Evolutionary conservation across 2,329 filamentous ascomycete genomes (phyloP), one percentile per base, ranked within the genome.

Genomic region (Talaromyces sp.): DNA sequence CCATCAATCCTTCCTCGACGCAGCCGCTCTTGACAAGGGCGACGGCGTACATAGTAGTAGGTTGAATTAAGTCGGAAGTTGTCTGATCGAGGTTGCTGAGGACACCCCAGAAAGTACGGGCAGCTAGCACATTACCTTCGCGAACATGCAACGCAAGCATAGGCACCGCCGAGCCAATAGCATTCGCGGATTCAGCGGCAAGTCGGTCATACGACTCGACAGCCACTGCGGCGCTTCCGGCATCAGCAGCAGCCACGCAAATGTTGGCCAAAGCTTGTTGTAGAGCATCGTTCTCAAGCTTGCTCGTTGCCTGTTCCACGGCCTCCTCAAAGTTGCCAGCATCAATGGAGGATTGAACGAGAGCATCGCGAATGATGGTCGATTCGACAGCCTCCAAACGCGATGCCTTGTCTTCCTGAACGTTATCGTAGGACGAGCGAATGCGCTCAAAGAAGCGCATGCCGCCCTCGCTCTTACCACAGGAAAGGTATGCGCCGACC

Each of bases 71-170:
- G 35, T 86, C 81, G 60, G 83, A 74, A 12, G 84, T 83, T 37
- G 86, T 83, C 58, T 83, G 80, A 70, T 86, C 82, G 63, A 86
- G 70, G 11, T 73, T 74, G 64, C 83, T 86, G 60, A 97, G 81
- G 62, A 90, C 81, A 60, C 86, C 84, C 92, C 93, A 97, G 79
- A 92, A 93, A 66, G 87, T 84, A 66, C 89, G 85, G 58, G 93
- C 93, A 61, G 86, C 84, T 25, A 87, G 81, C 63, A 96, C 86
- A 75, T 96, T 89, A 63, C 91, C 92, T 66, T 86, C 84, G 63
- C 93, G 92, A 61, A 97, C 84, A 70, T 92, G 90, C 78, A 97
- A 88, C 33, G 93, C 93, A 50, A 96, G 81, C 72, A 98, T 85
- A 12, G 95, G 91, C 75, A 91, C 88, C 5, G 91, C 87, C 0